A percentile compares a stretch with the other conserved stretches of the same genome.
phyloP scores from a whole-genome alignment of 1,284 basidiomycete species.

The Cronartium quercuum region DNA sequence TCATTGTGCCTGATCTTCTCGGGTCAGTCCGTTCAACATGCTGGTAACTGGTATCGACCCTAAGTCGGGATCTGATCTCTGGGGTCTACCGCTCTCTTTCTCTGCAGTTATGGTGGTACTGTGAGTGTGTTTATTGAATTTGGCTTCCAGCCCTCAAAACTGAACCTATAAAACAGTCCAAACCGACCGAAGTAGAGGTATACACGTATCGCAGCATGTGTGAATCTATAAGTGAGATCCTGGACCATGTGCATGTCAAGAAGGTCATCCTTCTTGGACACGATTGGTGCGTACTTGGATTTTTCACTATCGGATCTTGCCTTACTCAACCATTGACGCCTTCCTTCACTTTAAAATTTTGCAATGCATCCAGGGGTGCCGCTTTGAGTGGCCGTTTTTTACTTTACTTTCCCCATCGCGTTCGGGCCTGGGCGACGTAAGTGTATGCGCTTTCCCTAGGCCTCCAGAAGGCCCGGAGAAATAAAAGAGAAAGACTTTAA shows the following conservation, averaged over 20 bases:
- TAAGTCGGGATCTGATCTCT: not conserved
- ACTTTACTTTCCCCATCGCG: slow-evolving; percentile 13
- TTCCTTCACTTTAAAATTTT: not conserved
- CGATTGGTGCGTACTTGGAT: slow-evolving; percentile 15
- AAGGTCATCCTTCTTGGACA: slow-evolving; percentile 19
- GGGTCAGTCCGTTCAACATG: not conserved
- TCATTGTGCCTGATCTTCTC: slow-evolving; percentile 28
- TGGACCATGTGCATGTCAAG: slow-evolving; percentile 4
- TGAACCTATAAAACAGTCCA: slow-evolving; percentile 1
- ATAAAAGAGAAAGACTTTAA: not conserved
- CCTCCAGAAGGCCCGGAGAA: not conserved
- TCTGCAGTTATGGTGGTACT: slow-evolving; percentile 20
- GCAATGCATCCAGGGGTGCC: not conserved
- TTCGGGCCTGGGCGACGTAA: slow-evolving; percentile 21
- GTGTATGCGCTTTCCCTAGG: not conserved
- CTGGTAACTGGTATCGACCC: not conserved
- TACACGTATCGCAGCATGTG: slow-evolving; percentile 11
- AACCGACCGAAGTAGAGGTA: slow-evolving; percentile 12
- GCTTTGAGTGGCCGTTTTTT: slow-evolving; percentile 16
- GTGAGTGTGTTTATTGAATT: not conserved
- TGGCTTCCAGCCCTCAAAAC: not conserved
- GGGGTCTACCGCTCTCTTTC: not conserved
- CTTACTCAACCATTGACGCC: not conserved
- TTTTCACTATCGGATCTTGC: too few relatives aligned
- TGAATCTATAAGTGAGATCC: slow-evolving; percentile 10